Evolutionary conservation across 2,329 filamentous ascomycete genomes (phyloP).

Genomic region (Aquanectria penicillioides): DNA sequence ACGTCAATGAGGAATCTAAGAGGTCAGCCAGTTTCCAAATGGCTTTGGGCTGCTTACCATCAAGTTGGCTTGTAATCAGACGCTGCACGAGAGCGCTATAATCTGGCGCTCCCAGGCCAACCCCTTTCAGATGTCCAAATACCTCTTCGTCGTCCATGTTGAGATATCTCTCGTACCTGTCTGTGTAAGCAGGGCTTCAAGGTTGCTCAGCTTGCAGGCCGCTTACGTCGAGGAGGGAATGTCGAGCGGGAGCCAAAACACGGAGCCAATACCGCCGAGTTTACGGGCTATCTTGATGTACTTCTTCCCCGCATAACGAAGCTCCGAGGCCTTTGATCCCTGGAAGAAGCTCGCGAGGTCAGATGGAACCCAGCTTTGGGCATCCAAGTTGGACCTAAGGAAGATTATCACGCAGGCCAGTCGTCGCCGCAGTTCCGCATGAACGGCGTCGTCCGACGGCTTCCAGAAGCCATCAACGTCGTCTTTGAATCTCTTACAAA

Average conservation of each 20-base stretch:
- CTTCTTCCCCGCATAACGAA: conserved; percentile 46
- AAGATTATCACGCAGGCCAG: conserved; percentile 45
- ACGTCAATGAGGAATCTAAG: conserved; percentile 20
- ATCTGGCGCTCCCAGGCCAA: conserved; percentile 27
- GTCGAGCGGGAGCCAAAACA: conserved; percentile 45
- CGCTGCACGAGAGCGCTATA: conserved; percentile 36
- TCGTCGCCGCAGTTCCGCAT: conserved; percentile 41
- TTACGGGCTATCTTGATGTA: conserved; percentile 46
- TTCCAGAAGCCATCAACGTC: conserved; percentile 42
- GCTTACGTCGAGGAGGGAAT: conserved; percentile 48
- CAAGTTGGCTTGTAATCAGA: conserved; percentile 35
- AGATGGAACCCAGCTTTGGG: conserved; percentile 29
- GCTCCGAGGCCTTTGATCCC: conserved; percentile 37
- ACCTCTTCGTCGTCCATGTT: conserved; percentile 46
- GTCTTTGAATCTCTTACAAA: conserved; percentile 23
- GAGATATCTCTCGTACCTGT: conserved; percentile 47
- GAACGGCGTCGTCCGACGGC: conserved; percentile 9
- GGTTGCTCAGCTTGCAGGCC: accelerated
- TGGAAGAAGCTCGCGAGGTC: conserved; percentile 34
- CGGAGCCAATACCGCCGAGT: conserved; percentile 41
- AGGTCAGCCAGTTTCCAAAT: background rate
- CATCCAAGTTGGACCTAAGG: conserved; percentile 41
- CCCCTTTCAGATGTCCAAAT: conserved; percentile 39
- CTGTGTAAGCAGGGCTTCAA: background rate
- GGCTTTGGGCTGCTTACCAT: conserved; percentile 3